Evolutionary conservation across 306 rosid genomes (phyloP).

Genomic region (Leucaena leucocephala): DNA sequence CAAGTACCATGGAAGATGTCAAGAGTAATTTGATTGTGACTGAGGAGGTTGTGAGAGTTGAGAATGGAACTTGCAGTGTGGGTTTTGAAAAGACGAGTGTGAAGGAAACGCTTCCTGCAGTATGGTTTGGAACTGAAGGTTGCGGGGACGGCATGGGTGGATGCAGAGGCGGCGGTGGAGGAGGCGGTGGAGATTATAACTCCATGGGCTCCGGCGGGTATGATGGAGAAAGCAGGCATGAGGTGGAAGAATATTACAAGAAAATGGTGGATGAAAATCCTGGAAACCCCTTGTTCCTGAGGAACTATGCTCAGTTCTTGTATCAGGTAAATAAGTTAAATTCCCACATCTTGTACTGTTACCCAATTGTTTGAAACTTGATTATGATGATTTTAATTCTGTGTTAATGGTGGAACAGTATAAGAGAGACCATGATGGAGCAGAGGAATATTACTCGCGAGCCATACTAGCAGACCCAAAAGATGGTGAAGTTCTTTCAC

Average conservation of each 20-base stretch:
- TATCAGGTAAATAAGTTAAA: slow-evolving; percentile 51
- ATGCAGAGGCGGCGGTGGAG: slow-evolving; percentile 35
- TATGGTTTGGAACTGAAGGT: slow-evolving; percentile 58
- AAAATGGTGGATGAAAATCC: slow-evolving; percentile 81
- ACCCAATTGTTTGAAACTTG: not conserved
- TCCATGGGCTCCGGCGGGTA: slow-evolving; percentile 54
- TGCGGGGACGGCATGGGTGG: slow-evolving; percentile 51
- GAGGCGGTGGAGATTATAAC: slow-evolving; percentile 43
- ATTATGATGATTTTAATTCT: not conserved
- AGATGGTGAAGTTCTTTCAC: slow-evolving; percentile 77
- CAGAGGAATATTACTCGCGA: slow-evolving; percentile 76
- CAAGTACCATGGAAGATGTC: slow-evolving; percentile 7
- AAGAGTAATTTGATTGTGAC: slow-evolving; percentile 24
- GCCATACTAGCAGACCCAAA: slow-evolving; percentile 76
- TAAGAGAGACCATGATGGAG: slow-evolving; percentile 58
- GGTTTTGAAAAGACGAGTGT: slow-evolving; percentile 33
- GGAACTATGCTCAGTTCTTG: slow-evolving; percentile 81
- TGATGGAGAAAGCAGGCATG: slow-evolving; percentile 51
- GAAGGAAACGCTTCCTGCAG: slow-evolving; percentile 57
- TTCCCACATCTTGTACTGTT: not conserved
- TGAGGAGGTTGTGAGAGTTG: slow-evolving; percentile 36
- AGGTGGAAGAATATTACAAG: slow-evolving; percentile 67
- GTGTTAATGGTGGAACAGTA: slow-evolving; percentile 40
- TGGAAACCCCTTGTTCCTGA: slow-evolving; percentile 70
- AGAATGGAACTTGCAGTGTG: slow-evolving; percentile 44